phyloP scores from a whole-genome alignment of 306 rosid genomes.

The Acmispon strigosus region DNA sequence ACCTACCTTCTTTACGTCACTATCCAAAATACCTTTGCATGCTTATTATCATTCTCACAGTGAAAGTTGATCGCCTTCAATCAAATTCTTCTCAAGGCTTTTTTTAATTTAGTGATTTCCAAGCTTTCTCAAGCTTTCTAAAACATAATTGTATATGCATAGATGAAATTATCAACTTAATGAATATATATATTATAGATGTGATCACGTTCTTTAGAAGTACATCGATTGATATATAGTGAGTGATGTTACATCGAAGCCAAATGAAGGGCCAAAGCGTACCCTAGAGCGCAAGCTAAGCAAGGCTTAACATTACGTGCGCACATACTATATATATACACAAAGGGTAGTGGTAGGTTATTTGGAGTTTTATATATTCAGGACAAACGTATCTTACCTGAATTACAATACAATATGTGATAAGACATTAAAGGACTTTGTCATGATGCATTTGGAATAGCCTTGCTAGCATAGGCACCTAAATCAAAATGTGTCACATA shows the following conservation, averaged over 20 bases:
- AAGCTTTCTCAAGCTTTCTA: conserved; percentile 22
- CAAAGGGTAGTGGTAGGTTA: neutral
- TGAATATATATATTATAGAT: too few relatives aligned
- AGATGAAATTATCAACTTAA: neutral
- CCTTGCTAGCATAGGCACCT: conserved; percentile 39
- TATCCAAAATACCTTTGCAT: conserved; percentile 23
- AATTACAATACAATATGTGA: conserved; percentile 40
- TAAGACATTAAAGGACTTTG: conserved; percentile 52
- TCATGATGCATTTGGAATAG: conserved; percentile 48
- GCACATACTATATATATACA: too few relatives aligned
- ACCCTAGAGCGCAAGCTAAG: too few relatives aligned
- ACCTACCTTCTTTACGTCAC: conserved; percentile 45
- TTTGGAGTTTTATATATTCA: neutral
- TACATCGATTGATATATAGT: too few relatives aligned
- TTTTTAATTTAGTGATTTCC: neutral
- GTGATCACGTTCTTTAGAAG: too few relatives aligned
- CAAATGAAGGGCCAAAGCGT: too few relatives aligned
- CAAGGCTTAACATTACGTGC: too few relatives aligned
- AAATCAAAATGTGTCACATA: neutral
- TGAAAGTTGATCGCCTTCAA: conserved; percentile 36
- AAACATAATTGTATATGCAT: conserved; percentile 31
- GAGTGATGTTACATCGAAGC: too few relatives aligned
- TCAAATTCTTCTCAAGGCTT: conserved; percentile 47
- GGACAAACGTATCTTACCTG: conserved; percentile 16
- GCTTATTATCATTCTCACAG: conserved; percentile 5